Conservation (phyloP, 1,139 yeast genomes). For the Pichia inconspicua region DNA sequence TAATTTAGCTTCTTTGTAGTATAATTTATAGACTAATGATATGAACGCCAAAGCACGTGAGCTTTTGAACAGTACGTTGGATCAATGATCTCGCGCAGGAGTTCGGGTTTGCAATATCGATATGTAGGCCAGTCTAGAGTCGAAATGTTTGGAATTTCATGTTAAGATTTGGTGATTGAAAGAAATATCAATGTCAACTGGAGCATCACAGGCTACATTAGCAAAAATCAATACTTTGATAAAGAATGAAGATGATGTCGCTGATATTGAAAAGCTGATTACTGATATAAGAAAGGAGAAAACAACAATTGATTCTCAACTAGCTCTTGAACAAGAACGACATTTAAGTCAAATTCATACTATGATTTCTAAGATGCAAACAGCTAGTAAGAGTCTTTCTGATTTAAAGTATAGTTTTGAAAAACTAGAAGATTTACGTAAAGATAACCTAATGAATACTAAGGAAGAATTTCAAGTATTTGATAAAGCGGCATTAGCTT, state of each 20-base stretch:
- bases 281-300: slow-evolving; percentile 44
- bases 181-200: neutral
- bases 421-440: slow-evolving; percentile 50
- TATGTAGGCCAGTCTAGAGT: too few relatives aligned
- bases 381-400: slow-evolving; percentile 36
- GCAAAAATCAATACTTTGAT: slow-evolving; percentile 36
- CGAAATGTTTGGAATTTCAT: too few relatives aligned
- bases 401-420: slow-evolving; percentile 47
- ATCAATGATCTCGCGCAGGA: neutral
- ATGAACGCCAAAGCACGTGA: neutral
- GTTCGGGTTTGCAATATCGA: too few relatives aligned
- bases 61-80: too few relatives aligned
- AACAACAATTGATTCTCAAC: slow-evolving; percentile 39
- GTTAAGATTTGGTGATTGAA: too few relatives aligned
- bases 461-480: slow-evolving; percentile 33
- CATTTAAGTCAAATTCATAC: slow-evolving; percentile 16
- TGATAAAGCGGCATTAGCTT: slow-evolving; percentile 53
- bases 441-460: slow-evolving; percentile 27
- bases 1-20: neutral
- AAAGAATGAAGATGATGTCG: slow-evolving; percentile 44
- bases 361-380: slow-evolving; percentile 21
- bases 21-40: neutral
- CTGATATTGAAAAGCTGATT: slow-evolving; percentile 35
- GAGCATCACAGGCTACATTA: slow-evolving; percentile 8
- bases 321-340: slow-evolving; percentile 38